Conservation (phyloP, 345 rosid genomes). For the Erodium maritimum region DNA sequence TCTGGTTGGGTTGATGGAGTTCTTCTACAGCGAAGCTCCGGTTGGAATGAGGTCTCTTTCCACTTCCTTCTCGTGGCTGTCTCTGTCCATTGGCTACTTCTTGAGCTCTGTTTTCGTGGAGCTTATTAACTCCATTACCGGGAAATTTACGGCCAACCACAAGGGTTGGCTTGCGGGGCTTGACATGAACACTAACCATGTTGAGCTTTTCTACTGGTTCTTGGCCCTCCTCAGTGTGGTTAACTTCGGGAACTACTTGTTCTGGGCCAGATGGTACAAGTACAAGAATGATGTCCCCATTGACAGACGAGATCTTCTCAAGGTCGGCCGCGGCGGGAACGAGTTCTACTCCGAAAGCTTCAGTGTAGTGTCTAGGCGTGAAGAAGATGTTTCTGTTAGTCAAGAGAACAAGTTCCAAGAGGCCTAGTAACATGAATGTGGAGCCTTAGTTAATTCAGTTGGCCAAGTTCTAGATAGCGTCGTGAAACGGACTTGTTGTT, state of each 20-base stretch:
- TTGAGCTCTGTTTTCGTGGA: constrained; percentile 17
- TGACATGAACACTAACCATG: constrained; percentile 17
- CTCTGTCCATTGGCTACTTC: constrained; percentile 25
- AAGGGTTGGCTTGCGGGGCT: constrained; percentile 22
- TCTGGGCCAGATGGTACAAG: constrained; percentile 26
- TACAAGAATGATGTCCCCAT: constrained; percentile 13
- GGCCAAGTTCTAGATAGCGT: too few species aligned
- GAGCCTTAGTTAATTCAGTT: too few species aligned
- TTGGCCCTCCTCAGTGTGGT: constrained; percentile 18
- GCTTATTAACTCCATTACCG: constrained; percentile 12
- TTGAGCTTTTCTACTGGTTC: constrained; percentile 27
- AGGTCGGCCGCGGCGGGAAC: too few species aligned
- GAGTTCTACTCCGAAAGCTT: too few species aligned
- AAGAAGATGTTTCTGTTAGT: too few species aligned
- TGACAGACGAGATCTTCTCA: constrained; percentile 11
- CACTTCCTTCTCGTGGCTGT: constrained; percentile 22
- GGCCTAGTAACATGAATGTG: too few species aligned
- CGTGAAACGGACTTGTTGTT: too few species aligned
- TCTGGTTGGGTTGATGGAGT: constrained; percentile 23
- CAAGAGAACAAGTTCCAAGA: too few species aligned
- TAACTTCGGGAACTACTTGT: constrained; percentile 19
- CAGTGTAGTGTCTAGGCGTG: too few species aligned
- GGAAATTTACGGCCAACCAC: background rate
- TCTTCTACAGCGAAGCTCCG: constrained; percentile 26
- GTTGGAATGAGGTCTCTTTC: constrained; percentile 25